Evolutionary conservation across 768 basidiomycete genomes (phyloP).

Genomic region (Kwoniella mangroviensis): DNA sequence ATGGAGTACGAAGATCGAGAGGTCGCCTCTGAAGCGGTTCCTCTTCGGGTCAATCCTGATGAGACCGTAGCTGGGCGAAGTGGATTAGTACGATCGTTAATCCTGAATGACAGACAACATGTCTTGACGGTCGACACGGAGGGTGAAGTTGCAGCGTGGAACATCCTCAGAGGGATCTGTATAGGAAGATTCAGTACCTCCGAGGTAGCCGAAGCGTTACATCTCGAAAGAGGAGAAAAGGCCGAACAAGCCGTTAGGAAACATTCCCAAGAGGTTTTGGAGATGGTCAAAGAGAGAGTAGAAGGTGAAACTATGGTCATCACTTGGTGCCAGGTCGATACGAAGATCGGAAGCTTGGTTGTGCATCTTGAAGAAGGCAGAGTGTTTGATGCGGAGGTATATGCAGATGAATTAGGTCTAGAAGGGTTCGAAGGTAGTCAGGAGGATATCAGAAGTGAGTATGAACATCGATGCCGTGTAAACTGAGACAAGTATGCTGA

Average conservation of each 20-base stretch:
- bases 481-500: background rate
- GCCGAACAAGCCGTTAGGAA: constrained; percentile 37
- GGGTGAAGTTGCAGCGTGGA: constrained; percentile 90
- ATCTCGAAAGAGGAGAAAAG: constrained; percentile 40
- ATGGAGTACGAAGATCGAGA: constrained; percentile 65
- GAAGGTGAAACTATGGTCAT: constrained; percentile 89
- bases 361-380: constrained; percentile 79
- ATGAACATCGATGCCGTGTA: background rate
- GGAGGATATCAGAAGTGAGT: constrained; percentile 80
- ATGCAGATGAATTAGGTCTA: constrained; percentile 87
- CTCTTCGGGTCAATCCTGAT: constrained; percentile 66
- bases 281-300: constrained; percentile 84
- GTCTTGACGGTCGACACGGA: constrained; percentile 87
- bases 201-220: constrained; percentile 63
- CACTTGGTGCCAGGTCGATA: constrained; percentile 86
- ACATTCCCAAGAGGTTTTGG: constrained; percentile 69
- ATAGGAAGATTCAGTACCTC: constrained; percentile 70
- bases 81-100: constrained; percentile 78
- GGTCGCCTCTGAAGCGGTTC: constrained; percentile 73
- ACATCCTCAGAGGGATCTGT: constrained; percentile 78
- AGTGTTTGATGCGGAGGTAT: constrained; percentile 93
- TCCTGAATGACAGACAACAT: constrained; percentile 87
- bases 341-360: constrained; percentile 82
- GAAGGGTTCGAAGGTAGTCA: constrained; percentile 66
- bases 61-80: constrained; percentile 70